Evolutionary conservation across 495 filamentous ascomycete species (phyloP).

Genomic region (Aspergillus incahuasiensis): DNA sequence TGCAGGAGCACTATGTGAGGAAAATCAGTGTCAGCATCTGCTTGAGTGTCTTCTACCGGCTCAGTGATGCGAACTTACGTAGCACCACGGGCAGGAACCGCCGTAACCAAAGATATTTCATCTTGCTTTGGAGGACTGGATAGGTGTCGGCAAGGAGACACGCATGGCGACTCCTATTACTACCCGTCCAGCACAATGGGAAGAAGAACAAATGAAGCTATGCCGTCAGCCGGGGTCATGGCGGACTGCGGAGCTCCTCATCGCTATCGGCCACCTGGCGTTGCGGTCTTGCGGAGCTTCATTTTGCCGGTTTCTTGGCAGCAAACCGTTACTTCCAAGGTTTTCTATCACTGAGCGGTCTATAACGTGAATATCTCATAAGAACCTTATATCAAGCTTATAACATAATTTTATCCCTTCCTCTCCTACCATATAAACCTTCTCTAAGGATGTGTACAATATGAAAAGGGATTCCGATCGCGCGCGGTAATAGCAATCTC

Average conservation of each 20-base stretch:
- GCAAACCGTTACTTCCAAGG: too few species aligned
- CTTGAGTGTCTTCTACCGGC: background rate
- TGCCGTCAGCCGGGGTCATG: conserved; percentile 7
- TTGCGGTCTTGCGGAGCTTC: conserved; percentile 41
- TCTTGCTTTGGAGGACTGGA: conserved; percentile 28
- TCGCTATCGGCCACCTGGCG: conserved; percentile 41
- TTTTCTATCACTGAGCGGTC: too few species aligned
- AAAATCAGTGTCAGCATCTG: conserved; percentile 21
- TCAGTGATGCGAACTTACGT: conserved; percentile 27
- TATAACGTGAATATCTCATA: conserved; percentile 2
- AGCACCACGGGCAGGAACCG: conserved; percentile 37
- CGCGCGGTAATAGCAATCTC: conserved; percentile 24
- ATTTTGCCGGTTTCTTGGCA: conserved; percentile 30
- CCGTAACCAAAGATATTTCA: conserved; percentile 37
- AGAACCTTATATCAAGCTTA: conserved; percentile 18
- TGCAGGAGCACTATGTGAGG: conserved; percentile 33
- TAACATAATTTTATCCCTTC: conserved; percentile 11
- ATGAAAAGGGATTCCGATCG: conserved; percentile 22
- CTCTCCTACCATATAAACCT: conserved; percentile 14
- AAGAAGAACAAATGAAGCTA: background rate
- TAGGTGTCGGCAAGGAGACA: conserved; percentile 23
- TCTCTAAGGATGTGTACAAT: conserved; percentile 27
- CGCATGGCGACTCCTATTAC: conserved; percentile 35
- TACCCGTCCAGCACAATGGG: conserved; percentile 3
- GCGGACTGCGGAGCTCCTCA: conserved; percentile 4